A percentile compares a stretch with the other conserved stretches of the same genome.
Conservation (phyloP, 2,329 filamentous ascomycete species). For the Cladosporium halotolerans region DNA sequence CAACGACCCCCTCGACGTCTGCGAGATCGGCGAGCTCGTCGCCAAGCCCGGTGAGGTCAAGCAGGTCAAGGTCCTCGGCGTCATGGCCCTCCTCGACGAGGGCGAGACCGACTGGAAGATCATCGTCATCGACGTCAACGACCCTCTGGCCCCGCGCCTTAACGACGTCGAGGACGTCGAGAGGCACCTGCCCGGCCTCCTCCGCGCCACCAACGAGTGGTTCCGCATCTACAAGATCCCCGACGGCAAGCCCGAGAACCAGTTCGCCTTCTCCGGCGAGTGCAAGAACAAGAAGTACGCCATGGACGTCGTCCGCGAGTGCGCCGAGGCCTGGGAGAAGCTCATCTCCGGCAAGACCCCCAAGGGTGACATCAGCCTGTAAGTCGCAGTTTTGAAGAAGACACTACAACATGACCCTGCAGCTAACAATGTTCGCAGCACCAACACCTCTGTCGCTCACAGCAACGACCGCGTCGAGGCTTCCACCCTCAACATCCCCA, state of each 20-base stretch:
- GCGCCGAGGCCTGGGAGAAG: conserved; percentile 93
- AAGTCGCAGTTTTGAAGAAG: conserved; percentile 40
- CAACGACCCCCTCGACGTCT: conserved; percentile 98
- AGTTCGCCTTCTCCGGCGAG: conserved; percentile 99
- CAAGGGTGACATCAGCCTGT: conserved; percentile 74
- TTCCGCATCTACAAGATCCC: conserved; percentile 99
- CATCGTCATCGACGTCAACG: conserved; percentile 98
- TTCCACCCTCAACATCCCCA: conserved; percentile 68
- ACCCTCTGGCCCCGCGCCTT: conserved; percentile 91
- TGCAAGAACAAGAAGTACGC: conserved; percentile 99
- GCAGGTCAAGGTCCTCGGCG: conserved; percentile 99
- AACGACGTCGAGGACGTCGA: conserved; percentile 99
- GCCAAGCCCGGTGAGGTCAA: conserved; percentile 95
- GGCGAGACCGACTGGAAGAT: conserved; percentile 99
- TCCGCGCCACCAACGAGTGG: conserved; percentile 99
- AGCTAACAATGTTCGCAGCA: conserved; percentile 44
- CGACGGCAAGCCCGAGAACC: conserved; percentile 99
- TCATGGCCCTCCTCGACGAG: conserved; percentile 98
- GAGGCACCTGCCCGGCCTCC: conserved; percentile 91
- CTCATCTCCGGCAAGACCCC: conserved; percentile 85
- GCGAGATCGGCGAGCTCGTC: conserved; percentile 98
- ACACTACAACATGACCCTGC: background rate
- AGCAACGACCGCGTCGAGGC: conserved; percentile 66
- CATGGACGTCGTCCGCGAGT: conserved; percentile 91
- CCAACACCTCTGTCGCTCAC: conserved; percentile 71